Evolutionary conservation across 164 flowering plant species (phyloP).

Genomic region (Chloranthus sessilifolius): DNA sequence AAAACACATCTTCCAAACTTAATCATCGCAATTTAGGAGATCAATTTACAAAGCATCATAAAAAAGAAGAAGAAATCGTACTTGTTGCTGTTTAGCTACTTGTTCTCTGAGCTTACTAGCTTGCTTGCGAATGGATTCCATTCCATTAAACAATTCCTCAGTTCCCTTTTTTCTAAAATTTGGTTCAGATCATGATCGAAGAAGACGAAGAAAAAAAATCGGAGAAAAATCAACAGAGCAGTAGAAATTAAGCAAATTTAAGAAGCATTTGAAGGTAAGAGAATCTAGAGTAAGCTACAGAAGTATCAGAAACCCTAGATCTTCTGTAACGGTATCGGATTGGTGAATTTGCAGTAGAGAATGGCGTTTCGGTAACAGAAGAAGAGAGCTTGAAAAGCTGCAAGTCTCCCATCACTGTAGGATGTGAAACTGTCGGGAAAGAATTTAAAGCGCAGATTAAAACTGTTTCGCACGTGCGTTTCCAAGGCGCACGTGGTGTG

Average conservation of each 20-base stretch:
- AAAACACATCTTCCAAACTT: too few species aligned
- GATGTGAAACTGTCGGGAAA: conserved; percentile 1
- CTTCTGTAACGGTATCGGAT: neutral
- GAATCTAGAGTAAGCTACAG: neutral
- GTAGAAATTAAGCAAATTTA: too few species aligned
- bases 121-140: conserved; percentile 81
- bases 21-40: too few species aligned
- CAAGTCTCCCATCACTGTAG: neutral
- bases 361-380: neutral
- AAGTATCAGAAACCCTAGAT: conserved; percentile 4
- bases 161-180: neutral
- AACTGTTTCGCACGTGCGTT: conserved; percentile 2
- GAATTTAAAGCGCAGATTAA: neutral
- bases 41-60: too few species aligned
- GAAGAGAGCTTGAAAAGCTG: neutral
- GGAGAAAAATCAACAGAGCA: too few species aligned
- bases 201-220: neutral
- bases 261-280: neutral
- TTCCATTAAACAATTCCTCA: conserved; percentile 14
- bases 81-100: conserved; percentile 95
- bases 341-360: neutral
- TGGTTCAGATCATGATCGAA: neutral
- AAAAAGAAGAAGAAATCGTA: conserved; percentile 15
- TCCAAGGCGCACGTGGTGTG: neutral
- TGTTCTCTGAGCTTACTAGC: conserved; percentile 82